phyloP scores from a whole-genome alignment of 2,329 filamentous ascomycete genomes.

The Aureobasidium lini region DNA sequence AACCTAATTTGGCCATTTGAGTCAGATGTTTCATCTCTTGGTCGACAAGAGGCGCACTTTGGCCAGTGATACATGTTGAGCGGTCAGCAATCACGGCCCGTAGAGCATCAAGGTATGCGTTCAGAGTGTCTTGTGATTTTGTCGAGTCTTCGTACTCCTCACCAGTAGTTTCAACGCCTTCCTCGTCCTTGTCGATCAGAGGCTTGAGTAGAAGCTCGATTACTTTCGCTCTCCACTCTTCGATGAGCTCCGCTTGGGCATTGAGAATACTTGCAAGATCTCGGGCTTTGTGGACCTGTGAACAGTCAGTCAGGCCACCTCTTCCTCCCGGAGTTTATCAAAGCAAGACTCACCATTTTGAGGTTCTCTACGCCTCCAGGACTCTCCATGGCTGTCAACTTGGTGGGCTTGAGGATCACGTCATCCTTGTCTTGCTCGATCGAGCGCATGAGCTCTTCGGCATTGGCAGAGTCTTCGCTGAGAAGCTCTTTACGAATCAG shows the following conservation, averaged over 20 bases:
- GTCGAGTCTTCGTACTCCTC: constrained; percentile 87
- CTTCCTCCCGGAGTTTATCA: not conserved
- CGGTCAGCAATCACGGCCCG: constrained; percentile 72
- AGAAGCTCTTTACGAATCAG: constrained; percentile 69
- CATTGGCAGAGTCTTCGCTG: constrained; percentile 49
- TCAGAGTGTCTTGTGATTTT: constrained; percentile 79
- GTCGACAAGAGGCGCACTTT: constrained; percentile 65
- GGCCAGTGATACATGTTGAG: constrained; percentile 66
- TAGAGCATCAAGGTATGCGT: constrained; percentile 75
- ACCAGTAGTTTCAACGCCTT: constrained; percentile 65
- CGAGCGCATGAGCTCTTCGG: constrained; percentile 55
- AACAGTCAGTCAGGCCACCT: not conserved
- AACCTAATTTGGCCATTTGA: constrained; percentile 43
- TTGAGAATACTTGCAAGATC: constrained; percentile 60
- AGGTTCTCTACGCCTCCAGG: constrained; percentile 64
- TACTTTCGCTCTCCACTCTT: constrained; percentile 67
- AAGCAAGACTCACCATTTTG: constrained; percentile 40
- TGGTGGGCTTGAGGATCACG: constrained; percentile 57
- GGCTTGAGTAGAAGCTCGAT: constrained; percentile 64
- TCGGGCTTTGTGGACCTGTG: constrained; percentile 50
- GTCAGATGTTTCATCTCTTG: constrained; percentile 55
- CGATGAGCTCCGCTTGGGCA: constrained; percentile 60
- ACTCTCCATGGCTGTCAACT: constrained; percentile 24
- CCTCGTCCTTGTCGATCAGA: constrained; percentile 74
- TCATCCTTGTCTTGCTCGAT: constrained; percentile 40